Conservation (phyloP, 257 asterid species). For the Thymus quinquecostatus region DNA sequence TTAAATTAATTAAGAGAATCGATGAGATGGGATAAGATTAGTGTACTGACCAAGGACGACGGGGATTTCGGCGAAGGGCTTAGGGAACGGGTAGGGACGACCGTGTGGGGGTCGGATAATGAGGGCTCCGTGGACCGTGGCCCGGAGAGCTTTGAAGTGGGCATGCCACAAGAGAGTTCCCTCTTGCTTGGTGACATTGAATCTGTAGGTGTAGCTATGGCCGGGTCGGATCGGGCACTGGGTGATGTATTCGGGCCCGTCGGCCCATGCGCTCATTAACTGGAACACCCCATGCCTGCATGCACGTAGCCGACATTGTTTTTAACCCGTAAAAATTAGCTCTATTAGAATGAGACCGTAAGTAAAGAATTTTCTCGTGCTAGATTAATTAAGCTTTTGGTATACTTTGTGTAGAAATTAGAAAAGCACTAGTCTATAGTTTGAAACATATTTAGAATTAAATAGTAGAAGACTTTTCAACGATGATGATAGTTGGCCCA, state of each 20-base stretch:
- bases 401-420: not conserved
- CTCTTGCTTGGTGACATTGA: conserved; percentile 57
- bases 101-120: conserved; percentile 66
- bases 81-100: conserved; percentile 60
- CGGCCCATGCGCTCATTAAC: conserved; percentile 67
- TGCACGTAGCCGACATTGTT: too few species aligned
- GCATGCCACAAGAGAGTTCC: conserved; percentile 97
- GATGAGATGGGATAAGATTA: too few species aligned
- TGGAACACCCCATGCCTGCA: conserved; percentile 80
- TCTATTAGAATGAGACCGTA: too few species aligned
- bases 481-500: too few species aligned
- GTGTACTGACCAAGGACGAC: conserved; percentile 55
- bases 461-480: not conserved
- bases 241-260: conserved; percentile 64
- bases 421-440: too few species aligned
- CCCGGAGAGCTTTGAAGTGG: conserved; percentile 59
- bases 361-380: too few species aligned
- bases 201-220: conserved; percentile 55
- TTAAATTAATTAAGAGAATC: too few species aligned
- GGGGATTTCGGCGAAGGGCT: conserved; percentile 62
- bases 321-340: too few species aligned
- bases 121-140: conserved; percentile 69
- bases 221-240: conserved; percentile 79
- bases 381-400: not conserved
- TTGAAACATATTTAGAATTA: not conserved